These are phyloP conservation scores for Arthrobotrys entomopaga DNA, from an alignment of 2,329 filamentous ascomycete species.

Conservation along the genomic window DNA sequence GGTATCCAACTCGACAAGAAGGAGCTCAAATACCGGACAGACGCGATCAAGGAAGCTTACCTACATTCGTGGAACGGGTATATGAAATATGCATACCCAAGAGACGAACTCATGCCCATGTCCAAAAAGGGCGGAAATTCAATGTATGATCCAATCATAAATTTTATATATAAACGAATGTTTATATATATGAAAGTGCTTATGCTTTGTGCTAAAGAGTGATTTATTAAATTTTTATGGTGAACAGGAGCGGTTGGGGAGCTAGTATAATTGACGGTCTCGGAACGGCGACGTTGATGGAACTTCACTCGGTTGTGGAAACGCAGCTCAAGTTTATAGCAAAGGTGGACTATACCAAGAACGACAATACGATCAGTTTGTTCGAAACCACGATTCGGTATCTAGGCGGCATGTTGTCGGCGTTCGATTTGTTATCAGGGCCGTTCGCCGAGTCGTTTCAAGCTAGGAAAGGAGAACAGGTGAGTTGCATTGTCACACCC, in stretches of 20 bases:
- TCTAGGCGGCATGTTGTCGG: slow-evolving; percentile 80
- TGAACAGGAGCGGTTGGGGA: slow-evolving; percentile 80
- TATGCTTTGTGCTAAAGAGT: neutral
- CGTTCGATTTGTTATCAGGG: slow-evolving; percentile 74
- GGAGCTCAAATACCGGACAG: slow-evolving; percentile 62
- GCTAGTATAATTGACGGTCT: slow-evolving; percentile 83
- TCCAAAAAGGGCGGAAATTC: slow-evolving; percentile 74
- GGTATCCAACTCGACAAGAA: slow-evolving; percentile 10
- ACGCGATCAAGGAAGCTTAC: slow-evolving; percentile 75
- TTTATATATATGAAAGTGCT: neutral
- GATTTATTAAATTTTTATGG: neutral
- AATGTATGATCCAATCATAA: slow-evolving; percentile 65
- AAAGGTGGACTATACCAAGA: slow-evolving; percentile 73
- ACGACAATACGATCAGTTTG: slow-evolving; percentile 72
- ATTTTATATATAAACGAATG: no score
- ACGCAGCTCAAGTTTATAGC: slow-evolving; percentile 77
- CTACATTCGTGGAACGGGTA: slow-evolving; percentile 78
- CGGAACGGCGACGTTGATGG: slow-evolving; percentile 82
- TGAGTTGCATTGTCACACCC: neutral
- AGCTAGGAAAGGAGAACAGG: slow-evolving; percentile 59
- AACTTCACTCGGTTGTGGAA: slow-evolving; percentile 72
- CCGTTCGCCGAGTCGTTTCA: slow-evolving; percentile 68
- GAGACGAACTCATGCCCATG: slow-evolving; percentile 78
- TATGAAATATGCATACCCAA: slow-evolving; percentile 76
- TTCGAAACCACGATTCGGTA: slow-evolving; percentile 95